These are phyloP conservation scores for Cladophialophora immunda DNA, from an alignment of 2,329 filamentous ascomycete species.

Conservation along the genomic window DNA sequence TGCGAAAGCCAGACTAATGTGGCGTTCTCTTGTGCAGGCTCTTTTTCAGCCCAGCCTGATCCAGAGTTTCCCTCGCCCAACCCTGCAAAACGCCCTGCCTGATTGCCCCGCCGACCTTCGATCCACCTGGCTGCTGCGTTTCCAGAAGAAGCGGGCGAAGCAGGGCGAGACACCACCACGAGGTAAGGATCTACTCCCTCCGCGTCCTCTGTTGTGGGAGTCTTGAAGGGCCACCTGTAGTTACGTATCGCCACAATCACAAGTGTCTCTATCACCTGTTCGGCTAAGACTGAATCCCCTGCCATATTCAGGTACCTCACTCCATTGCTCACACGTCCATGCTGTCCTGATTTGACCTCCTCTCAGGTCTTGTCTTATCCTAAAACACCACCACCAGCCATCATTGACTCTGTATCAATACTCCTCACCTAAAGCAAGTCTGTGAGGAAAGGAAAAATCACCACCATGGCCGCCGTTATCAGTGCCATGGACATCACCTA, in stretches of 20 bases:
- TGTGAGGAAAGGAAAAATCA: too few species aligned
- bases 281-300: not conserved
- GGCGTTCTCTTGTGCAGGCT: not conserved
- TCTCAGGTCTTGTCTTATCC: too few species aligned
- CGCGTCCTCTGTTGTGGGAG: not conserved
- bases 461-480: slow-evolving; percentile 3
- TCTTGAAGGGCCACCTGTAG: not conserved
- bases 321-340: not conserved
- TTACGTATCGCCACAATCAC: not conserved
- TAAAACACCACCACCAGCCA: too few species aligned
- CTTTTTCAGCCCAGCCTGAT: slow-evolving; percentile 16
- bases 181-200: too few species aligned
- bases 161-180: not conserved
- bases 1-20: not conserved
- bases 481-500: slow-evolving; percentile 19
- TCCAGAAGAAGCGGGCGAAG: not conserved
- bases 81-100: not conserved
- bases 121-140: not conserved
- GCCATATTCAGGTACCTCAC: not conserved
- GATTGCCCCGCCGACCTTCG: not conserved
- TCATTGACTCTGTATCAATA: not conserved
- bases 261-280: not conserved
- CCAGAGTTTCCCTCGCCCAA: not conserved
- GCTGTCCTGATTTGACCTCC: not conserved
- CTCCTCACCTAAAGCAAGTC: not conserved